These are phyloP conservation scores for Ilyonectria mors-panacis DNA, from an alignment of 2,329 filamentous ascomycete species.

Conservation along the genomic window DNA sequence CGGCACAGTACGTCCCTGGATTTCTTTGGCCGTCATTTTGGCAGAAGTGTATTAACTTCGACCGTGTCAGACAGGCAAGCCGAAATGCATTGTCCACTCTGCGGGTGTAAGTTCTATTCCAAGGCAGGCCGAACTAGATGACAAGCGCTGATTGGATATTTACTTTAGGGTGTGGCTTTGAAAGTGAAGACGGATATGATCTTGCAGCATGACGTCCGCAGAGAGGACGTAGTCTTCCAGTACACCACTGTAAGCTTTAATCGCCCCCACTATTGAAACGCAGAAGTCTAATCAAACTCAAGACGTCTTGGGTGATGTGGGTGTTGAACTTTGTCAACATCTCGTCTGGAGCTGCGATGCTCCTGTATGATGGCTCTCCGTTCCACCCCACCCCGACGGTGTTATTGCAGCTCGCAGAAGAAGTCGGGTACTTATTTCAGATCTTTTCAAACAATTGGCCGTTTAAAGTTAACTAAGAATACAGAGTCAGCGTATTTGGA, in stretches of 20 bases:
- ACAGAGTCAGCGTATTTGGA: conserved; percentile 18
- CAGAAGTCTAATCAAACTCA: not conserved
- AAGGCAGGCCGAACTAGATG: not conserved
- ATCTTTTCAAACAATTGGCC: too few relatives aligned
- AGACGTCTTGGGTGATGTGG: conserved; percentile 35
- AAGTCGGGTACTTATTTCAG: conserved; percentile 14
- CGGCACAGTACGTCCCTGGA: conserved; percentile 14
- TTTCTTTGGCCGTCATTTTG: not conserved
- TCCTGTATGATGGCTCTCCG: conserved; percentile 29
- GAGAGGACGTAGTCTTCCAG: conserved; percentile 22
- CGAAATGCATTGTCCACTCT: conserved; percentile 30
- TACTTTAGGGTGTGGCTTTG: conserved; percentile 23
- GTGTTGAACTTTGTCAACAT: conserved; percentile 27
- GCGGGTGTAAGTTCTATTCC: conserved; percentile 15
- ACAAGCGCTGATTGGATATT: not conserved
- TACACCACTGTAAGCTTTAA: conserved; percentile 20
- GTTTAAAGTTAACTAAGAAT: not conserved
- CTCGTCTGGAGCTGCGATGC: conserved; percentile 12
- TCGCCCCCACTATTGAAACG: not conserved
- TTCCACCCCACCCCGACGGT: conserved; percentile 25
- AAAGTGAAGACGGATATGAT: conserved; percentile 32
- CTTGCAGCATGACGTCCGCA: conserved; percentile 23
- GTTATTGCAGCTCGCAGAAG: conserved; percentile 13
- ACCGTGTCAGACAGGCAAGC: conserved; percentile 14
- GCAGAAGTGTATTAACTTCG: not conserved